These are phyloP conservation scores for Sordaria brevicollis DNA, from an alignment of 495 filamentous ascomycete genomes.

Conservation along the genomic window DNA sequence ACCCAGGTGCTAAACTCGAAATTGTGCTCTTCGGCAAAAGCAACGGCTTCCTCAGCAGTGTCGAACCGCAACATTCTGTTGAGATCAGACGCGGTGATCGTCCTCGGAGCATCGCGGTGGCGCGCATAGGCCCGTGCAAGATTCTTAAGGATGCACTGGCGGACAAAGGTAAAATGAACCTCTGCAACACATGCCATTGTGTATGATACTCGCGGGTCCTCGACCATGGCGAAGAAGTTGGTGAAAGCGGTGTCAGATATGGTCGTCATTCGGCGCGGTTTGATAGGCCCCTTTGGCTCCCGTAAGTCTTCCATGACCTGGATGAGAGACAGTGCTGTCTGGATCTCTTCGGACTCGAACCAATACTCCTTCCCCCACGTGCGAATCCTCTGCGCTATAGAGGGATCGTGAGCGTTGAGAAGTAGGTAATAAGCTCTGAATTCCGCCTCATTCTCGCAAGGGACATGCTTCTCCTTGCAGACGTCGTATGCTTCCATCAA, in stretches of 20 bases:
- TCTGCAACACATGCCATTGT: conserved; percentile 91
- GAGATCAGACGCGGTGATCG: conserved; percentile 61
- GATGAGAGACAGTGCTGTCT: conserved; percentile 29
- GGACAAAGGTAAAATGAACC: conserved; percentile 74
- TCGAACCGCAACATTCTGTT: conserved; percentile 64
- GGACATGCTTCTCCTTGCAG: conserved; percentile 38
- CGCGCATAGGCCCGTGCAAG: conserved; percentile 51
- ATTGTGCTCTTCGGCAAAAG: conserved; percentile 60
- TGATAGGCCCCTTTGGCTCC: conserved; percentile 22
- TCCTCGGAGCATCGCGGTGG: conserved; percentile 56
- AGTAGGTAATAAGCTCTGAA: conserved; percentile 86
- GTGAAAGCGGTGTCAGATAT: conserved; percentile 51
- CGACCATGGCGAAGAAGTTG: conserved; percentile 67
- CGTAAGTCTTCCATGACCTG: conserved; percentile 23
- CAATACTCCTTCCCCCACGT: conserved; percentile 69
- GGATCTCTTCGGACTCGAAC: conserved; percentile 48
- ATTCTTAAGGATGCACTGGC: conserved; percentile 62
- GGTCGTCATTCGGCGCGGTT: conserved; percentile 31
- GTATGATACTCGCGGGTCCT: conserved; percentile 64
- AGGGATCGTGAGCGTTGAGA: conserved; percentile 67
- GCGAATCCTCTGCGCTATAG: conserved; percentile 64
- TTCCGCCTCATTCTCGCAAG: conserved; percentile 67
- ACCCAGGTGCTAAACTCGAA: conserved; percentile 43
- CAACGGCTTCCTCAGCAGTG: conserved; percentile 53
- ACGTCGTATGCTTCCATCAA: conserved; percentile 85